These are phyloP conservation scores for Bipolaris sorokiniana DNA, from an alignment of 2,329 filamentous ascomycete genomes.

Conservation along the genomic window DNA sequence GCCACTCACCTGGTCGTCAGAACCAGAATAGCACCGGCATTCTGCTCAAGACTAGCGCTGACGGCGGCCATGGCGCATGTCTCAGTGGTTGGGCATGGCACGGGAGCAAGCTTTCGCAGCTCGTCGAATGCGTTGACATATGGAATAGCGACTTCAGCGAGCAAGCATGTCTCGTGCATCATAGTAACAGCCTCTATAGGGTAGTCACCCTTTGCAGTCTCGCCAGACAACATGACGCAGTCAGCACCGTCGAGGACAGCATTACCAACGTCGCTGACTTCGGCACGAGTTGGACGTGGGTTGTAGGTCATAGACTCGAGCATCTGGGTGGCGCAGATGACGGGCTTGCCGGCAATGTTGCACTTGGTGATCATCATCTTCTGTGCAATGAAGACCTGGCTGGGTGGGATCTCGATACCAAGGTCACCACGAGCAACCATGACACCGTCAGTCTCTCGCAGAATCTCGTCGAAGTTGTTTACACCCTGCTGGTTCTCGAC, in stretches of 20 bases:
- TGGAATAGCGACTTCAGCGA: constrained; percentile 95
- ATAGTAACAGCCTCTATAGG: constrained; percentile 89
- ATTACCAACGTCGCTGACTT: constrained; percentile 98
- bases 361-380: constrained; percentile 99
- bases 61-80: constrained; percentile 97
- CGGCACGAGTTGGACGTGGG: constrained; percentile 94
- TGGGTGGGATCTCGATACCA: constrained; percentile 97
- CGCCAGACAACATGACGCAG: constrained; percentile 99
- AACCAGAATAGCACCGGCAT: constrained; percentile 94
- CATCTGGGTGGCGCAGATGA: constrained; percentile 99
- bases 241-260: constrained; percentile 96
- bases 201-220: constrained; percentile 98
- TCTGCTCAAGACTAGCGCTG: constrained; percentile 92
- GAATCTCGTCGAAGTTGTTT: constrained; percentile 99
- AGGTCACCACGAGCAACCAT: constrained; percentile 99
- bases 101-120: constrained; percentile 79
- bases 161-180: constrained; percentile 98
- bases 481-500: constrained; percentile 99
- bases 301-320: constrained; percentile 99
- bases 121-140: constrained; percentile 98
- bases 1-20: constrained; percentile 78
- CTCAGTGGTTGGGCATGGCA: constrained; percentile 87
- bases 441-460: constrained; percentile 95
- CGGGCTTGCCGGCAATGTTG: constrained; percentile 98
- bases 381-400: constrained; percentile 98